These are phyloP conservation scores for Scedosporium minutisporum DNA, from an alignment of 2,329 filamentous ascomycete genomes.

Conservation along the genomic window DNA sequence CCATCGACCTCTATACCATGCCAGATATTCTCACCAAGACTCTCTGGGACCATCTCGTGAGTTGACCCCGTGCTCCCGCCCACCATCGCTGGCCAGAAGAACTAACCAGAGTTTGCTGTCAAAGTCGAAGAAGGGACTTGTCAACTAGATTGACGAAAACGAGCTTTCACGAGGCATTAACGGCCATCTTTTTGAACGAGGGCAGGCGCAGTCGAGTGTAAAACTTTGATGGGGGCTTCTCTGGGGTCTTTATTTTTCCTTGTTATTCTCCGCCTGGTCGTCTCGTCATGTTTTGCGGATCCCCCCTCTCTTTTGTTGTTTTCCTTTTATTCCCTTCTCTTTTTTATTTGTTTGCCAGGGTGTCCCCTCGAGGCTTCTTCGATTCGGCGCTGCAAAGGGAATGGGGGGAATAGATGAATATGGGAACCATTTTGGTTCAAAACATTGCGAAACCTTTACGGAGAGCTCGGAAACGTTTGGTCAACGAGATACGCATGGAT, in stretches of 20 bases:
- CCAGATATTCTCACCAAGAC: constrained; percentile 82
- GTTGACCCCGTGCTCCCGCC: constrained; percentile 11
- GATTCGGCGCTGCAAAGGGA: neutral
- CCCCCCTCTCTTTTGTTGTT: neutral
- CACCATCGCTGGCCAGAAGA: neutral
- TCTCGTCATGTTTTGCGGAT: neutral
- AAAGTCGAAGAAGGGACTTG: constrained; percentile 32
- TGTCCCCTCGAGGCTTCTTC: neutral
- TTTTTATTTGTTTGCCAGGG: neutral
- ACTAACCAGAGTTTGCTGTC: neutral
- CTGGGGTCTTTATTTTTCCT: neutral
- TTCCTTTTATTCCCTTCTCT: neutral
- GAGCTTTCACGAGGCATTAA: neutral
- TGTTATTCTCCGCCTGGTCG: neutral
- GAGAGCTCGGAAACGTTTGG: neutral
- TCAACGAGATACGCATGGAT: neutral
- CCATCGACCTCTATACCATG: constrained; percentile 95
- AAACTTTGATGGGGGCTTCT: neutral
- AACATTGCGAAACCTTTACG: neutral
- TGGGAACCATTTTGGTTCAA: neutral
- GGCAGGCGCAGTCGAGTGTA: neutral
- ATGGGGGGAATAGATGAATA: neutral
- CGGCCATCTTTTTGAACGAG: neutral
- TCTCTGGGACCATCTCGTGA: constrained; percentile 79
- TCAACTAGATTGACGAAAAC: constrained; percentile 17